A percentile compares a stretch with the other conserved stretches of the same genome.
Evolutionary conservation across 2,329 filamentous ascomycete genomes (phyloP).

Genomic region (Rutstroemia sp.): DNA sequence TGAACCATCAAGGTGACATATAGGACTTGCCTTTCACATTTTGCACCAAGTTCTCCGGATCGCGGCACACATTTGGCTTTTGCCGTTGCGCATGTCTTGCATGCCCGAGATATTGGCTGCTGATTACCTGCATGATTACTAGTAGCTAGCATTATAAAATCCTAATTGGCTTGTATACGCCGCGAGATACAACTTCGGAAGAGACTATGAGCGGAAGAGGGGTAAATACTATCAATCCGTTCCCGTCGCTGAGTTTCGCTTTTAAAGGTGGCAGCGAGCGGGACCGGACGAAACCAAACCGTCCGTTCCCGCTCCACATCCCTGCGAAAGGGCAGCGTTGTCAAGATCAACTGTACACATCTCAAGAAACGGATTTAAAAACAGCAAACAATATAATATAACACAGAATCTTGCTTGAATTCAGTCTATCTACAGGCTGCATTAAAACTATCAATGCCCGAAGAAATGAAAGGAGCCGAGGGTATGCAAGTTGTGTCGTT

Average conservation of each 20-base stretch:
- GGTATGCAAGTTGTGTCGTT: constrained; percentile 10
- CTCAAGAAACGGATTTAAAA: not conserved
- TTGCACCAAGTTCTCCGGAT: not conserved
- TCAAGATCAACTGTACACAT: not conserved
- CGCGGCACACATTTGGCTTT: constrained; percentile 3
- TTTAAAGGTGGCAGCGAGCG: not conserved
- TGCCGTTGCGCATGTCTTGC: constrained; percentile 6
- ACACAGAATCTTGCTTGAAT: constrained; percentile 3
- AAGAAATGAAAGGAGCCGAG: constrained; percentile 6
- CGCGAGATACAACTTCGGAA: not conserved
- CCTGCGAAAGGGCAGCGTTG: not conserved
- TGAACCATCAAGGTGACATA: not conserved
- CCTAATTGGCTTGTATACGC: not conserved
- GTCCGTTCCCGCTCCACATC: not conserved
- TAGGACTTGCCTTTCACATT: constrained; percentile 6
- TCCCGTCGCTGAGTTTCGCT: not conserved
- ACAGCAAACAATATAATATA: not conserved
- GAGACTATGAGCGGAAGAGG: not conserved
- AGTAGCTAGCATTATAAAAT: not conserved
- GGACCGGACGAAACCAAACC: not conserved
- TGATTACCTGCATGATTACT: not conserved
- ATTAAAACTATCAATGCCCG: constrained; percentile 9
- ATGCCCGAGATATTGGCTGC: not conserved
- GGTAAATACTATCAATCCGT: not conserved
- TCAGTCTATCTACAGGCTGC: constrained; percentile 7